phyloP scores from a whole-genome alignment of 169 alveolate genomes.

The Theileria orientalis region DNA sequence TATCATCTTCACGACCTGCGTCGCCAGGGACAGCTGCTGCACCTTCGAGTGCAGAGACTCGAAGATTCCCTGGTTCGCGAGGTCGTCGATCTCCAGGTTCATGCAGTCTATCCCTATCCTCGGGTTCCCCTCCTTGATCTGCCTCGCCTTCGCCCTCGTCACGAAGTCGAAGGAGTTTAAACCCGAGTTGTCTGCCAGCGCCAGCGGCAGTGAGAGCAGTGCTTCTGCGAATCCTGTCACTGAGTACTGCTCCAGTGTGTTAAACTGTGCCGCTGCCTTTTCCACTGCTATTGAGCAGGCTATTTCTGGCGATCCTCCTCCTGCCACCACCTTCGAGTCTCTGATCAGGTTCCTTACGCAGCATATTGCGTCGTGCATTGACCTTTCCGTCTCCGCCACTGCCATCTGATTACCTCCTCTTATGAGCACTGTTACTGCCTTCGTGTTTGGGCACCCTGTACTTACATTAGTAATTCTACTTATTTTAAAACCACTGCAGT shows the following conservation, averaged over 20 bases:
- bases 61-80: constrained; percentile 83
- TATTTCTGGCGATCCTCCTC: constrained; percentile 98
- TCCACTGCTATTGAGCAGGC: constrained; percentile 92
- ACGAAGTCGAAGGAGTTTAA: constrained; percentile 90
- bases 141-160: constrained; percentile 88
- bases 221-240: constrained; percentile 98
- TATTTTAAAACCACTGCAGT: not conserved
- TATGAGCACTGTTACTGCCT: constrained; percentile 94
- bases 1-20: constrained; percentile 98
- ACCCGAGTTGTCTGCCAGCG: constrained; percentile 98
- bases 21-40: constrained; percentile 94
- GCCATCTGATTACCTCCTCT: constrained; percentile 96
- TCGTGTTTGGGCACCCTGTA: constrained; percentile 82
- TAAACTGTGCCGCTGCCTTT: constrained; percentile 87
- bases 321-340: constrained; percentile 90
- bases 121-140: constrained; percentile 81
- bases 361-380: constrained; percentile 98
- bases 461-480: not conserved
- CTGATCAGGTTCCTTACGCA: constrained; percentile 90
- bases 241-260: constrained; percentile 96
- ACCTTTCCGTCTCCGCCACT: constrained; percentile 96
- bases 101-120: constrained; percentile 92
- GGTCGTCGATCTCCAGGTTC: constrained; percentile 61
- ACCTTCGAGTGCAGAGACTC: constrained; percentile 93
- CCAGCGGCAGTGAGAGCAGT: constrained; percentile 91